Percentiles rank a stretch among this genome's conserved stretches.
Evolutionary conservation across 2,329 filamentous ascomycete species (phyloP).

Genomic region (Tolypocladium tropicale): DNA sequence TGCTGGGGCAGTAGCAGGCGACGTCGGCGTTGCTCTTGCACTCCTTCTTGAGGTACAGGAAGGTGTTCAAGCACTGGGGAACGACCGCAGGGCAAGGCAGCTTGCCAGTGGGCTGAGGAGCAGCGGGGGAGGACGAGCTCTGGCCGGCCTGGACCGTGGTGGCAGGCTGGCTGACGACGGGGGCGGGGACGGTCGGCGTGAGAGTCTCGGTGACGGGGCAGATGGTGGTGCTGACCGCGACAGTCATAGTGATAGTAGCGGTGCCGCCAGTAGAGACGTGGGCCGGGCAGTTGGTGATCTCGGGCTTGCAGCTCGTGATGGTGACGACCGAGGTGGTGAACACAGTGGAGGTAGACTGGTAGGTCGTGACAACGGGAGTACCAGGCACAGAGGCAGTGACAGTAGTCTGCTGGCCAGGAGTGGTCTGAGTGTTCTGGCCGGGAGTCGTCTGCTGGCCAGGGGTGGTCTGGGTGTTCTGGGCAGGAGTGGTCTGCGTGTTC

Average conservation of each 20-base stretch:
- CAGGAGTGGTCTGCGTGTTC: constrained; percentile 6
- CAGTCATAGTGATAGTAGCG: constrained; percentile 39
- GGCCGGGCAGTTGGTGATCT: constrained; percentile 41
- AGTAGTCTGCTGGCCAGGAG: background rate
- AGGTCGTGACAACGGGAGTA: constrained; percentile 21
- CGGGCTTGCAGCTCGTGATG: constrained; percentile 37
- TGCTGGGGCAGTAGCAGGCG: constrained; percentile 77
- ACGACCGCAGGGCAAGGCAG: constrained; percentile 60
- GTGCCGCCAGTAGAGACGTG: constrained; percentile 31
- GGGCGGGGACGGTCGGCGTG: constrained; percentile 17
- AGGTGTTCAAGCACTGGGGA: constrained; percentile 86
- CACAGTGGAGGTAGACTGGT: constrained; percentile 37
- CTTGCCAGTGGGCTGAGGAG: constrained; percentile 23
- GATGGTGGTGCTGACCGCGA: constrained; percentile 49
- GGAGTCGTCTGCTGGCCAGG: background rate
- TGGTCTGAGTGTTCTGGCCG: background rate
- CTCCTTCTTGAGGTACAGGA: constrained; percentile 55
- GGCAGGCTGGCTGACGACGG: constrained; percentile 9
- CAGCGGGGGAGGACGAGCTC: constrained; percentile 13
- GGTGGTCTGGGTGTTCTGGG: constrained; percentile 6
- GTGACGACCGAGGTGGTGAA: constrained; percentile 39
- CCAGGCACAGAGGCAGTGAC: no score
- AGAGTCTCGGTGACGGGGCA: constrained; percentile 50
- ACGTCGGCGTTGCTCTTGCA: constrained; percentile 80
- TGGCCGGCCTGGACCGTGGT: background rate